Conservation (phyloP, 179 eudicot genomes). For the Beta corolliflora region DNA sequence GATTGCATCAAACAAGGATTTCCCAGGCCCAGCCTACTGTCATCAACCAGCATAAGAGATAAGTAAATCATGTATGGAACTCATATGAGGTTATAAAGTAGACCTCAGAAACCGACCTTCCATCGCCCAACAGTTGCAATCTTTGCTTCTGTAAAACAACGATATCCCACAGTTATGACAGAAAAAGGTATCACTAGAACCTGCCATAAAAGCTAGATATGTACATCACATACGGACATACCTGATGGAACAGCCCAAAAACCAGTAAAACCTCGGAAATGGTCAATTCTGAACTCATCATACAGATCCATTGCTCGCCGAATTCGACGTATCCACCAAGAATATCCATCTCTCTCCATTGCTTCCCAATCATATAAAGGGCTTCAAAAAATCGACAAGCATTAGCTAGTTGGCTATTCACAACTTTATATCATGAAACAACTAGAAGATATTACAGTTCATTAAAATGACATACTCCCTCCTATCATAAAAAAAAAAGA, state of each 20-base stretch:
- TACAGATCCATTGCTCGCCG: conserved; percentile 77
- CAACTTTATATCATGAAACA: neutral
- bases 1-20: conserved; percentile 78
- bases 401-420: conserved; percentile 6
- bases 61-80: conserved; percentile 6
- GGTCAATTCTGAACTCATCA: conserved; percentile 97
- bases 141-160: conserved; percentile 67
- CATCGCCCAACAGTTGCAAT: conserved; percentile 75
- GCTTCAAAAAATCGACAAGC: conserved; percentile 41
- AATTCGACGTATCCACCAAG: conserved; percentile 91
- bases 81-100: conserved; percentile 15
- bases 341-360: conserved; percentile 83
- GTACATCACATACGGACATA: conserved; percentile 30
- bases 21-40: conserved; percentile 95
- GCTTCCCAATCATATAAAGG: conserved; percentile 94
- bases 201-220: conserved; percentile 11
- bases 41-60: conserved; percentile 39
- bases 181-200: neutral
- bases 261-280: conserved; percentile 97
- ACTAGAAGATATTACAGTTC: neutral
- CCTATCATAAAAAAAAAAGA: too few species aligned
- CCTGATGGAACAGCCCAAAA: conserved; percentile 99
- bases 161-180: neutral
- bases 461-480: neutral
- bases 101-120: conserved; percentile 65